Evolutionary conservation across 768 basidiomycete species (phyloP).

Genomic region (Naganishia antarctica): DNA sequence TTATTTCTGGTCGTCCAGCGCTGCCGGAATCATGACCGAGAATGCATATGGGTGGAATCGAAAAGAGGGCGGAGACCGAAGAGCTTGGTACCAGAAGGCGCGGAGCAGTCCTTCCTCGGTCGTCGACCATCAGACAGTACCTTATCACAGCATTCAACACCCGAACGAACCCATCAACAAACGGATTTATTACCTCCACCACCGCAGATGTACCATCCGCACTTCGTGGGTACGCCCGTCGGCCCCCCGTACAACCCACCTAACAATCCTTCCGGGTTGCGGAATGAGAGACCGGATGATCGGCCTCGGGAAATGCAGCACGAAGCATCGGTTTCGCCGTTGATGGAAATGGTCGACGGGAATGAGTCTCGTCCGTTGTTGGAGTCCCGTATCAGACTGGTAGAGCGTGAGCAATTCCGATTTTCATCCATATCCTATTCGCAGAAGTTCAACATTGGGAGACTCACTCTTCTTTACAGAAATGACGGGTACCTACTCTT

Average conservation of each 20-base stretch:
- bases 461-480: background rate
- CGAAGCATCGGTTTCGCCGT: background rate
- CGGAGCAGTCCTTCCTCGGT: background rate
- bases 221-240: background rate
- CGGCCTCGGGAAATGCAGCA: background rate
- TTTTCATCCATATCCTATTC: too few relatives aligned
- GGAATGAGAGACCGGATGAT: background rate
- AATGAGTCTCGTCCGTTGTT: conserved; percentile 15
- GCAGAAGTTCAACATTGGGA: too few relatives aligned
- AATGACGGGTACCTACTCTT: background rate
- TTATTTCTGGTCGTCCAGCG: background rate
- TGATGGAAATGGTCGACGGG: conserved; percentile 22
- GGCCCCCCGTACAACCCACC: too few relatives aligned
- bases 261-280: background rate
- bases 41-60: conserved; percentile 16
- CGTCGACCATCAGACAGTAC: conserved; percentile 10
- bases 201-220: background rate
- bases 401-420: conserved; percentile 18
- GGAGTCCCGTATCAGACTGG: conserved; percentile 12
- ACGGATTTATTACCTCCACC: background rate
- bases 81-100: background rate
- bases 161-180: background rate
- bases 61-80: conserved; percentile 6
- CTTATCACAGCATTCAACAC: conserved; percentile 1
- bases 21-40: conserved; percentile 13